A percentile compares a stretch with the other conserved stretches of the same genome.
Conservation (phyloP, 2,329 filamentous ascomycete genomes). For the Penicillium crustosum region DNA sequence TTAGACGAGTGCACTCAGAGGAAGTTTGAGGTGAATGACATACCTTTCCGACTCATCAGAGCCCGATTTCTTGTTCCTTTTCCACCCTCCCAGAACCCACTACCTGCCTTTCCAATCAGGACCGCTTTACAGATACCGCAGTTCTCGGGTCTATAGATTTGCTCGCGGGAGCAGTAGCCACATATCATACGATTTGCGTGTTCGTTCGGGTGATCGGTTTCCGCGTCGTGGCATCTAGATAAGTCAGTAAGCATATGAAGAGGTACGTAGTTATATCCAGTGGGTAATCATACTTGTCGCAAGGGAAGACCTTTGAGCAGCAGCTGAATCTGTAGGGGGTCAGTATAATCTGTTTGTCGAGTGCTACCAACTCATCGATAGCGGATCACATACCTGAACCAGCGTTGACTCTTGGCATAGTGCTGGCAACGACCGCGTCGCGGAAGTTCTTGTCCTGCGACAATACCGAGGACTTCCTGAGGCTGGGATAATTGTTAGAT, state of each 20-base stretch:
- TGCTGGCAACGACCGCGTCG: conserved; percentile 54
- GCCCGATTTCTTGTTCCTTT: conserved; percentile 73
- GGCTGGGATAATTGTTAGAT: conserved; percentile 26
- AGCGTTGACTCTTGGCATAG: conserved; percentile 56
- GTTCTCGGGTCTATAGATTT: conserved; percentile 73
- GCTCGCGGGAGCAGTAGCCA: conserved; percentile 76
- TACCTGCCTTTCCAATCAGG: conserved; percentile 65
- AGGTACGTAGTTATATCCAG: not conserved
- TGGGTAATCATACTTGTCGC: conserved; percentile 49
- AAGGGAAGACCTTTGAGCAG: conserved; percentile 58
- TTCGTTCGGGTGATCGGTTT: conserved; percentile 71
- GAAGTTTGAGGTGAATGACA: conserved; percentile 2
- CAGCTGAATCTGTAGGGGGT: conserved; percentile 51
- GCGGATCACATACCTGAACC: conserved; percentile 50
- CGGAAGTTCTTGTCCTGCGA: conserved; percentile 55
- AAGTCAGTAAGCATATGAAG: not conserved
- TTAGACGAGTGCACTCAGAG: conserved; percentile 7
- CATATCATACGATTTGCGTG: conserved; percentile 84
- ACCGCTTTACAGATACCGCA: conserved; percentile 71
- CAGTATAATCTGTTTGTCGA: conserved; percentile 4
- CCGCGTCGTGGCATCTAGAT: conserved; percentile 68
- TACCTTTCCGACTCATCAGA: conserved; percentile 69
- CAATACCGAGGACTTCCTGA: conserved; percentile 56
- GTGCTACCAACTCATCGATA: not conserved
- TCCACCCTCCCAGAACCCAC: conserved; percentile 84